These are phyloP conservation scores for Metschnikowia noctiluminum DNA, from an alignment of 805 yeast genomes.

Conservation along the genomic window DNA sequence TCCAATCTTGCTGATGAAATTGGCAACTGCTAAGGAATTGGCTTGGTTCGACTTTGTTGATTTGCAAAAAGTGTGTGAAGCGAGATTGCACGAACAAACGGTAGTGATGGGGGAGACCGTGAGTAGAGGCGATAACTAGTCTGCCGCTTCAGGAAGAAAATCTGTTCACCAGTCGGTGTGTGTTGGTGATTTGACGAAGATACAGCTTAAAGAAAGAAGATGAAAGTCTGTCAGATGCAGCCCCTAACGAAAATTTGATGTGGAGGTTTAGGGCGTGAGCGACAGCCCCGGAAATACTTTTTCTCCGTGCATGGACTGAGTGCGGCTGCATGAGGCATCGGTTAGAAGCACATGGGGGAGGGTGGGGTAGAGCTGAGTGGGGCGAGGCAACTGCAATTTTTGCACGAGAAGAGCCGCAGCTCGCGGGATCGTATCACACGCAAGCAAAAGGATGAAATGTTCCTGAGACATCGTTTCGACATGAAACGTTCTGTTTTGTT, in stretches of 20 bases:
- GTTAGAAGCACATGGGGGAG: conserved; percentile 7
- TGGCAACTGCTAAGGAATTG: too few species aligned
- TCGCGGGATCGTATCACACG: not conserved
- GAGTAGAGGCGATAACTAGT: too few species aligned
- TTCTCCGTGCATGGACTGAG: conserved; percentile 15
- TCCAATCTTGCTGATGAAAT: too few species aligned
- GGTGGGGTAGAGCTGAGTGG: conserved; percentile 8
- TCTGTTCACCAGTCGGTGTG: not conserved
- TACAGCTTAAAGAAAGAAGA: not conserved
- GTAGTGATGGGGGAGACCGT: too few species aligned
- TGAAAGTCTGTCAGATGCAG: not conserved
- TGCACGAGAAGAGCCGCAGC: conserved; percentile 4
- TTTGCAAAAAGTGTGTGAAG: too few species aligned
- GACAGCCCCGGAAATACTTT: conserved; percentile 15
- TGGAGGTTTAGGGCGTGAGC: conserved; percentile 12
- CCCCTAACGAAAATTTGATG: conserved; percentile 1
- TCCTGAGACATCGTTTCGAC: too few species aligned
- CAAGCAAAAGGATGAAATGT: not conserved
- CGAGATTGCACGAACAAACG: too few species aligned
- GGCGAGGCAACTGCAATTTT: not conserved
- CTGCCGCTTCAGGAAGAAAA: too few species aligned
- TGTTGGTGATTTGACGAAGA: too few species aligned
- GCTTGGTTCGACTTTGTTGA: too few species aligned
- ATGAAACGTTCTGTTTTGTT: too few species aligned
- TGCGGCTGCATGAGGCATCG: conserved; percentile 7